Evolutionary conservation across 129 eudicot species (phyloP).

Genomic region (carrot (Daucus carota)): DNA sequence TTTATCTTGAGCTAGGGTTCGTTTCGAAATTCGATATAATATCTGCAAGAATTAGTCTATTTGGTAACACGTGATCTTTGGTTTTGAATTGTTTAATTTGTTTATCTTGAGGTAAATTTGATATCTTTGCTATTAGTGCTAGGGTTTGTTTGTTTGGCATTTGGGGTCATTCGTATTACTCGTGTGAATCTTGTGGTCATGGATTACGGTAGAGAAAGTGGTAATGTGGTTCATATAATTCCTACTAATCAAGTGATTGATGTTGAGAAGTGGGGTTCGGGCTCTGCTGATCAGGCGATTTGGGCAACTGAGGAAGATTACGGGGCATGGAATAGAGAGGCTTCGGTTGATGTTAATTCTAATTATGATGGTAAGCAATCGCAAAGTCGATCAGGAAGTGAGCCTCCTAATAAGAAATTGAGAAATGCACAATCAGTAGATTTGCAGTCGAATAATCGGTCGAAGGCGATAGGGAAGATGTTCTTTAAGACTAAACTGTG

Average conservation of each 20-base stretch:
- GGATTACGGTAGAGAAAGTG: constrained; percentile 48
- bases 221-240: constrained; percentile 66
- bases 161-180: constrained; percentile 9
- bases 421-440: constrained; percentile 53
- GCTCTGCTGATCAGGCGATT: constrained; percentile 20
- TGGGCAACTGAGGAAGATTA: constrained; percentile 98
- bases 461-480: constrained; percentile 91
- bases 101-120: background rate
- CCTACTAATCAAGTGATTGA: constrained; percentile 12
- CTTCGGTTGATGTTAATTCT: constrained; percentile 41
- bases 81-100: background rate
- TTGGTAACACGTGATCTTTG: background rate
- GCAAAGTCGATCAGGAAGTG: constrained; percentile 43
- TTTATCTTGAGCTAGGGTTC: background rate
- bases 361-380: constrained; percentile 46
- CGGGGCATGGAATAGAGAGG: constrained; percentile 47
- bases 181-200: constrained; percentile 18
- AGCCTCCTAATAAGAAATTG: constrained; percentile 66
- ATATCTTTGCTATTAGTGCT: constrained; percentile 7
- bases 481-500: constrained; percentile 81
- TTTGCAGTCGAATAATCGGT: constrained; percentile 32
- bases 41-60: background rate
- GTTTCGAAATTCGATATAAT: background rate
- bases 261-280: constrained; percentile 15
- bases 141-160: constrained; percentile 5